Conservation (phyloP, 176 grass and related monocot genomes). For the Ananas comosus region DNA sequence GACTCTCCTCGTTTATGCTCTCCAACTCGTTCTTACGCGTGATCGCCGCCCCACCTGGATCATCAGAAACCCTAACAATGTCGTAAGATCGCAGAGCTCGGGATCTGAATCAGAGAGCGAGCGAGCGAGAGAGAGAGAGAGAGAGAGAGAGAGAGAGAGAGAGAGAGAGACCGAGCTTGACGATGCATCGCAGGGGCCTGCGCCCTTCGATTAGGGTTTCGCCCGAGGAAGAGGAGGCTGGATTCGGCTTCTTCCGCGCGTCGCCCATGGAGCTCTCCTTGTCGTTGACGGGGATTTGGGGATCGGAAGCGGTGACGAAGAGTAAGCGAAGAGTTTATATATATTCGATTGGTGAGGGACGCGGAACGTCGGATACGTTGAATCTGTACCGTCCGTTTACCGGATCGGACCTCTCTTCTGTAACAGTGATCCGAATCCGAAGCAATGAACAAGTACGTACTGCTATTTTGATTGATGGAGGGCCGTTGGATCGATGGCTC, state of each 20-base stretch:
- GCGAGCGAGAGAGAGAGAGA: not conserved
- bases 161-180: conserved; percentile 55
- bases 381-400: too few relatives aligned
- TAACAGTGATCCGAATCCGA: too few relatives aligned
- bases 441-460: too few relatives aligned
- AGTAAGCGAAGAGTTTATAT: too few relatives aligned
- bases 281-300: too few relatives aligned
- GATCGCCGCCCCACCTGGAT: conserved; percentile 83
- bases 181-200: conserved; percentile 45
- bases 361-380: too few relatives aligned
- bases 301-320: too few relatives aligned
- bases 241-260: not conserved
- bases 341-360: too few relatives aligned
- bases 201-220: not conserved
- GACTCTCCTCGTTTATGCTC: conserved; percentile 46
- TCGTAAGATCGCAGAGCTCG: not conserved
- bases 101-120: conserved; percentile 1
- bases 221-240: not conserved
- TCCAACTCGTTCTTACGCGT: conserved; percentile 89
- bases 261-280: not conserved
- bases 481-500: too few relatives aligned
- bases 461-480: too few relatives aligned
- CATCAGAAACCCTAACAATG: not conserved
- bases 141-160: not conserved
- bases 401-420: too few relatives aligned